Base-by-base conservation (phyloP, 2,329 filamentous ascomycete species). In the Stemphylium lycopersici region DNA sequence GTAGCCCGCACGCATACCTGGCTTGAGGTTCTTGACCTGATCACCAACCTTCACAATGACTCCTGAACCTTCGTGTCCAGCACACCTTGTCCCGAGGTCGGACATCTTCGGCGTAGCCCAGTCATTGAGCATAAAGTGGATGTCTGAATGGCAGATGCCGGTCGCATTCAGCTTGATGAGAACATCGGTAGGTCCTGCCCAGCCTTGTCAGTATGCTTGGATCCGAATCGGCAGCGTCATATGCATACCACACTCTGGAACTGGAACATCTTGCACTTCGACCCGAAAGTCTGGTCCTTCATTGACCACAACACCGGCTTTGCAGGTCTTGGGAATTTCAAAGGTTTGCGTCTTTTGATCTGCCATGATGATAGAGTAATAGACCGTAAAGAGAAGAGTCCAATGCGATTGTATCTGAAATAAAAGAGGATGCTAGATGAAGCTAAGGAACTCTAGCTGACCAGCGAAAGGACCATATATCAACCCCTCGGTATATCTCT, bases 91-190 rank as follows among this genome's bases (percentile, higher is more conserved):
- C 5, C 78, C 77, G 33, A 80, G 73, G 0, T 61, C 58, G 6
- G 68, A 72, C 72, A 76, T 76, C 36, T 70, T 70, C 1, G 72
- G 73, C 6, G 70, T 48, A 0, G 76, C 79, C 72, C 82, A 79
- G 63, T 86, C 83, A 49, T 80, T 79, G 42, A 81, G 57, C 81
- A 85, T 84, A 69, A 81, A 81, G 63, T 86, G 83, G 15, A 87
- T 70, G 61, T 87, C 84, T 31, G 78, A 80, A 55, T 81, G 79
- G 72, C 84, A 86, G 43, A 87, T 76, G 0, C 84, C 84, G 1
- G 83, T 87, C 22, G 77, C 78, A 52, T 85, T 86, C 47, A 87
- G 75, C 48, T 79, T 81, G 63, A 87, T 77, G 8, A 87, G 76
- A 18, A 86, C 71, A 54, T 87, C 83, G 44, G 84, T 76, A 6